phyloP scores from a whole-genome alignment of 805 yeast species.

The Dipodascus albidus region DNA sequence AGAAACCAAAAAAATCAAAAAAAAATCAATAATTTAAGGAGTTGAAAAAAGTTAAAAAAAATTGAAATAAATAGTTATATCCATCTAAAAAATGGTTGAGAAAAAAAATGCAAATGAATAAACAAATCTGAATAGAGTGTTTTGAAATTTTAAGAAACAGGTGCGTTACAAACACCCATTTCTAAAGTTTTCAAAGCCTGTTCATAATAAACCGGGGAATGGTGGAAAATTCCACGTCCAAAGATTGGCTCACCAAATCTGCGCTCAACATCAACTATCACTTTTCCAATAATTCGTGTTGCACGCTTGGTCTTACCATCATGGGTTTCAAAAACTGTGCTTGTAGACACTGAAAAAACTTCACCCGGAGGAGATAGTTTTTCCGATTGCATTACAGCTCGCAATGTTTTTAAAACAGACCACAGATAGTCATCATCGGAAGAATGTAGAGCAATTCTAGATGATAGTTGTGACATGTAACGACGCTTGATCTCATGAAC shows the following conservation, averaged over 20 bases:
- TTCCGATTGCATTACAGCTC: conserved; percentile 22
- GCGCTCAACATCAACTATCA: conserved; percentile 21
- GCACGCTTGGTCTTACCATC: conserved; percentile 19
- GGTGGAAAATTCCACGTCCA: conserved; percentile 25
- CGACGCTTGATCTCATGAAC: conserved; percentile 17
- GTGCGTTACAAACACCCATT: conserved; percentile 19
- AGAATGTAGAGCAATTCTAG: conserved; percentile 12
- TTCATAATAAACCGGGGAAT: conserved; percentile 25
- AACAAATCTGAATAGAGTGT: no score
- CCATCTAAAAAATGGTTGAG: not conserved
- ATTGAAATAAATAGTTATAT: no score
- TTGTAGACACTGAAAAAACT: conserved; percentile 23
- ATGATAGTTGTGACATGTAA: conserved; percentile 18
- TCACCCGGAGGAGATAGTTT: conserved; percentile 27
- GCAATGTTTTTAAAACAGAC: conserved; percentile 19
- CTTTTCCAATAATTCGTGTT: conserved; percentile 19
- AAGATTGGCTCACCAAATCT: conserved; percentile 25
- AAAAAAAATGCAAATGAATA: not conserved
- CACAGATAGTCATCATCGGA: conserved; percentile 20
- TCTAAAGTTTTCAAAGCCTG: conserved; percentile 21
- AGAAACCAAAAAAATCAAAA: no score
- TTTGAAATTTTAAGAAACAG: not conserved
- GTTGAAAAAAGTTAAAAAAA: no score
- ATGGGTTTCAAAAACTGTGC: conserved; percentile 19
- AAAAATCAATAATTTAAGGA: no score